Conservation (phyloP, 768 basidiomycete species). For the Tulasnella sp. region DNA sequence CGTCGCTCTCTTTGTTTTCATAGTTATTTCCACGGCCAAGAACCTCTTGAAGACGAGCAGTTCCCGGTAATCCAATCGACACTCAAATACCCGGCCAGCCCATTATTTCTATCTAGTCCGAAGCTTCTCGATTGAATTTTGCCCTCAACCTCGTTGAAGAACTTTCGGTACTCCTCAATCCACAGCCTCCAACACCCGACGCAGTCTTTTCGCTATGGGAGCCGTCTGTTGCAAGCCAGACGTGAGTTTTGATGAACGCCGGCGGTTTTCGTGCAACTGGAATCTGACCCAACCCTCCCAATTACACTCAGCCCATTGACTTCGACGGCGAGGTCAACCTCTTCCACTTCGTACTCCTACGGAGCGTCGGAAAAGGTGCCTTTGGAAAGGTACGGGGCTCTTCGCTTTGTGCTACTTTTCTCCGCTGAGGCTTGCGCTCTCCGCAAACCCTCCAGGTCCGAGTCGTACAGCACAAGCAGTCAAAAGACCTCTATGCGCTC, state of each 20-base stretch:
- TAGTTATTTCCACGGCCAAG: slow-evolving; percentile 1
- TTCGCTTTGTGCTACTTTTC: background rate
- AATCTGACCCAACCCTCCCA: background rate
- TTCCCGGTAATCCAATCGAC: background rate
- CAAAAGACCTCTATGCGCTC: slow-evolving; percentile 86
- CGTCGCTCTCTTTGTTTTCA: slow-evolving; percentile 9
- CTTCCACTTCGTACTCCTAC: slow-evolving; percentile 93
- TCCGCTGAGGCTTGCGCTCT: slow-evolving; percentile 13
- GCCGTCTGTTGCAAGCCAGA: slow-evolving; percentile 40
- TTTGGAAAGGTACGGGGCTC: slow-evolving; percentile 79
- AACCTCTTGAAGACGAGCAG: background rate
- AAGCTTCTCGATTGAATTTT: background rate
- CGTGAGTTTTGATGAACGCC: slow-evolving; percentile 26
- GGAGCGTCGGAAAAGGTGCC: slow-evolving; percentile 92
- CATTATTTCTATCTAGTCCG: slow-evolving; percentile 1
- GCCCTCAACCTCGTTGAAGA: background rate
- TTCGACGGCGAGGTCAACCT: slow-evolving; percentile 82
- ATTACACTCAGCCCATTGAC: slow-evolving; percentile 63
- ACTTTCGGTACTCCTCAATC: background rate
- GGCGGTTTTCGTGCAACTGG: background rate
- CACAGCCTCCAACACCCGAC: background rate
- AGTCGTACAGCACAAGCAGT: slow-evolving; percentile 92
- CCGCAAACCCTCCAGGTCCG: slow-evolving; percentile 55
- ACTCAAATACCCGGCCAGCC: background rate
- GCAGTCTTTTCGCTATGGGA: slow-evolving; percentile 30